Conservation (phyloP, 2,329 filamentous ascomycete species). For the Ambrosiella cleistominuta region DNA sequence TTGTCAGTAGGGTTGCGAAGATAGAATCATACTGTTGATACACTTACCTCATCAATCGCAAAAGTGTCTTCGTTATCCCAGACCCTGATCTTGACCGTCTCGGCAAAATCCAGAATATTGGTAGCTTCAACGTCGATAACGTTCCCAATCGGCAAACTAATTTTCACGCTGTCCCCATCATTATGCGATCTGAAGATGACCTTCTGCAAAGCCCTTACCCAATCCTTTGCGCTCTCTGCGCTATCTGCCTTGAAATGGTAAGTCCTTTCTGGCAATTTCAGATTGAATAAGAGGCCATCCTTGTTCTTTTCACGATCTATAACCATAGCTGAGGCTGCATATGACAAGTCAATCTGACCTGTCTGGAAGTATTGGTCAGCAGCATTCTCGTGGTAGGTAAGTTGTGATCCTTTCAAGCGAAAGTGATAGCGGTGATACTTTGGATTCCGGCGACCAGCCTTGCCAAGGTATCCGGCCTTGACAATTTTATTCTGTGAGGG, state of each 20-base stretch:
- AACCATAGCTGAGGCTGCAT: constrained; percentile 72
- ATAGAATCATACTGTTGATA: neutral
- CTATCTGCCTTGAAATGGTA: constrained; percentile 87
- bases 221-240: constrained; percentile 74
- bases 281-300: constrained; percentile 58
- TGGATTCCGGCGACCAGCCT: constrained; percentile 74
- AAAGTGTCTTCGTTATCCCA: constrained; percentile 89
- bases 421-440: constrained; percentile 90
- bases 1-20: neutral
- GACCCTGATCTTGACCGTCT: constrained; percentile 84
- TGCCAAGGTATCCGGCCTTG: constrained; percentile 78
- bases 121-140: constrained; percentile 86
- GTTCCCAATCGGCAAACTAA: constrained; percentile 74
- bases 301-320: constrained; percentile 48
- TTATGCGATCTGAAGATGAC: constrained; percentile 94
- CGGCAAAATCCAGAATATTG: constrained; percentile 75
- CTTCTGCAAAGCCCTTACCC: constrained; percentile 84
- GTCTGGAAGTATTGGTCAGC: constrained; percentile 81
- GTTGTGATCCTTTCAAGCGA: constrained; percentile 72
- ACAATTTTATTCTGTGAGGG: constrained; percentile 43
- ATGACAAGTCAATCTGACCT: constrained; percentile 80
- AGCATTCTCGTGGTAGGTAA: constrained; percentile 74
- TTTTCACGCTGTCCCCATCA: constrained; percentile 92
- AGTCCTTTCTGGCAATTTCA: constrained; percentile 52
- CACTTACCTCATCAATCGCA: constrained; percentile 71